Evolutionary conservation across 1,284 basidiomycete genomes (phyloP).

Genomic region (Phenoliferia sp.): DNA sequence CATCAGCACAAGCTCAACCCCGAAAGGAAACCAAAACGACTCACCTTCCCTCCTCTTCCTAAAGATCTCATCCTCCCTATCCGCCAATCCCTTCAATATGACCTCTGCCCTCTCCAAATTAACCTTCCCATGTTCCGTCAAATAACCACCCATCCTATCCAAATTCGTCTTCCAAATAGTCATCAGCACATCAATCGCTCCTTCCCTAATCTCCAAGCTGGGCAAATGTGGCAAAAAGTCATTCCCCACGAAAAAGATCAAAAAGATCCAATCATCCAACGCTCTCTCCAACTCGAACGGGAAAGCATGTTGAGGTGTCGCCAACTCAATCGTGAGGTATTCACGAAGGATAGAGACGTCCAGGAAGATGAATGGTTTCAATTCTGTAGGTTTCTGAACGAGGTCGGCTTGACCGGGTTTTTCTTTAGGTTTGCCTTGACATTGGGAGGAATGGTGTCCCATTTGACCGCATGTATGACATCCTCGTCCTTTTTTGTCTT

Average conservation of each 20-base stretch:
- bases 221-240: slow-evolving; percentile 99
- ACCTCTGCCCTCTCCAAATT: slow-evolving; percentile 82
- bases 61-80: slow-evolving; percentile 94
- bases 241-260: slow-evolving; percentile 99
- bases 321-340: slow-evolving; percentile 93
- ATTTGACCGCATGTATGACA: slow-evolving; percentile 90
- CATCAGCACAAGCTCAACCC: neutral
- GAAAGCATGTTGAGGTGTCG: slow-evolving; percentile 70
- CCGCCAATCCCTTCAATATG: slow-evolving; percentile 89
- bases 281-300: slow-evolving; percentile 94
- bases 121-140: slow-evolving; percentile 89
- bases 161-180: slow-evolving; percentile 93
- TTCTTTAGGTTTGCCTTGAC: slow-evolving; percentile 55
- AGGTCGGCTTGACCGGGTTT: slow-evolving; percentile 38
- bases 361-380: slow-evolving; percentile 99
- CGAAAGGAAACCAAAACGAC: slow-evolving; percentile 38
- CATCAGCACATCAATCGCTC: slow-evolving; percentile 93
- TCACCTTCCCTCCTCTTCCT: slow-evolving; percentile 81
- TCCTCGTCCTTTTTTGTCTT: slow-evolving; percentile 58
- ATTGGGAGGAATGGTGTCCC: slow-evolving; percentile 91
- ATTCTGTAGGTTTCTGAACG: slow-evolving; percentile 57
- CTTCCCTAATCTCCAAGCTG: slow-evolving; percentile 96
- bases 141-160: slow-evolving; percentile 90
- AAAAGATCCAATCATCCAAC: slow-evolving; percentile 98
- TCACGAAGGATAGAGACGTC: slow-evolving; percentile 93